phyloP scores from a whole-genome alignment of 371 early-diverging fungal species.

The Circinella minor region DNA sequence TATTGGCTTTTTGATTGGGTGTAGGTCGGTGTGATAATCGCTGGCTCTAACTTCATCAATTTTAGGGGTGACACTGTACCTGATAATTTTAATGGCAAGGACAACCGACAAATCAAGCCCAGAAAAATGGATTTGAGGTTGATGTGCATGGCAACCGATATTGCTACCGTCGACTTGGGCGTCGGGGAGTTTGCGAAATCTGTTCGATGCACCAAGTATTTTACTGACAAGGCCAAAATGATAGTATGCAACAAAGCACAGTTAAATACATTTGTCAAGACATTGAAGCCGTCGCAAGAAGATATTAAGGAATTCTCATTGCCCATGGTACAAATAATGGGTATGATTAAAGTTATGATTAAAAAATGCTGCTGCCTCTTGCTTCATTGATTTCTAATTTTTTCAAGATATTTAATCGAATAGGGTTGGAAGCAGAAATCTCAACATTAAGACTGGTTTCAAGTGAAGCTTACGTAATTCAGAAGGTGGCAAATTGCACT shows the following conservation, averaged over 20 bases:
- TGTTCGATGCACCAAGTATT: not conserved
- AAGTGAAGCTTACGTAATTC: not conserved
- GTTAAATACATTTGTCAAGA: conserved; percentile 6
- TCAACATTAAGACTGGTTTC: conserved; percentile 1
- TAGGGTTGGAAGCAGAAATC: not conserved
- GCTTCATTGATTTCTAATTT: conserved; percentile 3
- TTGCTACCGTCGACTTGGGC: conserved; percentile 1
- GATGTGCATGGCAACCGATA: conserved; percentile 4
- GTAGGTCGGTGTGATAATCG: conserved; percentile 1
- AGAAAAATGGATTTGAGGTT: conserved; percentile 4
- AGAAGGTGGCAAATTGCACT: not conserved
- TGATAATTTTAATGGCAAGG: not conserved
- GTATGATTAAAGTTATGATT: not conserved
- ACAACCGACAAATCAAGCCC: conserved; percentile 1
- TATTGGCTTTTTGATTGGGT: conserved; percentile 2
- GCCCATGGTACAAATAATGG: conserved; percentile 6
- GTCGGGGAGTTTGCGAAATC: not conserved
- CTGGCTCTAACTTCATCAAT: not conserved
- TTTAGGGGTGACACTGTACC: conserved; percentile 4
- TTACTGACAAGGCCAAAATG: conserved; percentile 4
- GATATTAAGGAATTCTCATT: not conserved
- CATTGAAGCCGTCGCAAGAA: not conserved
- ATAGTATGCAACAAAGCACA: conserved; percentile 4
- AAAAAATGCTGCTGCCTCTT: not conserved
- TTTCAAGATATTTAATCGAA: conserved; percentile 4